These are phyloP conservation scores for Ceriops decandra DNA, from an alignment of 345 rosid genomes.

Conservation along the genomic window DNA sequence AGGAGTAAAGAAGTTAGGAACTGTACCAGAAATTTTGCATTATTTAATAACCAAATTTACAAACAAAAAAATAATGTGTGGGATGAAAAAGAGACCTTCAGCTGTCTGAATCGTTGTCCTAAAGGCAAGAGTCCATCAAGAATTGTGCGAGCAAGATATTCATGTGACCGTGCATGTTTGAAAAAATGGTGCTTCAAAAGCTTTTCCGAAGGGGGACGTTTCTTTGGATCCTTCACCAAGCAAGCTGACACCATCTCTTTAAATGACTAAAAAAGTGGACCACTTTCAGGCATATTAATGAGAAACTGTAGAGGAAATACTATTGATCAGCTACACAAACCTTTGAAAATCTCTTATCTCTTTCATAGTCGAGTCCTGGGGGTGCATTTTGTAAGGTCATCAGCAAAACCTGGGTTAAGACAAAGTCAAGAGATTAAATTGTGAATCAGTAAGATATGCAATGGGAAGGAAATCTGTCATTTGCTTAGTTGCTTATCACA, in stretches of 20 bases:
- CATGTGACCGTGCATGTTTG: constrained; percentile 69
- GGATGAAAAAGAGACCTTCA: constrained; percentile 67
- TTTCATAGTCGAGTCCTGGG: constrained; percentile 97
- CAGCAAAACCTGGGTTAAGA: constrained; percentile 65
- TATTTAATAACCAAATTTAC: constrained; percentile 6
- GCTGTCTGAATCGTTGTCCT: constrained; percentile 78
- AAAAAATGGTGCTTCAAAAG: constrained; percentile 86
- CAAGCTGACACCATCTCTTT: constrained; percentile 93
- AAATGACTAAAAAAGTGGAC: constrained; percentile 59
- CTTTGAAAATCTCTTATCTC: constrained; percentile 94
- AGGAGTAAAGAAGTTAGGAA: constrained; percentile 23
- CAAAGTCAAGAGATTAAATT: constrained; percentile 12
- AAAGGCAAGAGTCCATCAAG: constrained; percentile 72
- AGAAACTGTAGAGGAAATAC: constrained; percentile 14
- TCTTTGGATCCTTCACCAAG: constrained; percentile 97
- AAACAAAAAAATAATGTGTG: constrained; percentile 9
- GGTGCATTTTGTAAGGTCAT: constrained; percentile 99
- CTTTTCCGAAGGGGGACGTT: constrained; percentile 90
- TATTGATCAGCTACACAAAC: constrained; percentile 33
- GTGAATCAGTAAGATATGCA: constrained; percentile 15
- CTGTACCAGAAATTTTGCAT: constrained; percentile 17
- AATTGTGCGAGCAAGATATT: constrained; percentile 56
- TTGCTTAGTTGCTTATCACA: background rate
- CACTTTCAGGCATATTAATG: constrained; percentile 25
- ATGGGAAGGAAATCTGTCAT: background rate